Conservation (phyloP, 2,329 filamentous ascomycete species). For the Alternaria sp. region DNA sequence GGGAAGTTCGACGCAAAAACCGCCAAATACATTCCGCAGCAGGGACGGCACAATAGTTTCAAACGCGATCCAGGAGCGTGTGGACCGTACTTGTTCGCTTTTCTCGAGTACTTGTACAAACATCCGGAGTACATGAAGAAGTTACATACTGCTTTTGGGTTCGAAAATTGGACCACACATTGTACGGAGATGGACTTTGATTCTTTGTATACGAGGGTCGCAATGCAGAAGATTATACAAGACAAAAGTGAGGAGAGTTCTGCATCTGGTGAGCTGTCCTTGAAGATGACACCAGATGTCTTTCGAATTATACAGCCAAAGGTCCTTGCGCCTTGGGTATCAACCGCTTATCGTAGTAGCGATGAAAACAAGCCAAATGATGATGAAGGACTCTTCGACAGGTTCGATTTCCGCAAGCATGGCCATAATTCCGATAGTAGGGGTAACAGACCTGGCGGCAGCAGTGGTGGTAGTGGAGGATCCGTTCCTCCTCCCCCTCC, state of each 20-base stretch:
- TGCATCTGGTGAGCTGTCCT: neutral
- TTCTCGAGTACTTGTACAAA: neutral
- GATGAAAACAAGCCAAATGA: neutral
- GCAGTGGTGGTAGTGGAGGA: neutral
- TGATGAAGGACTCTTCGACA: neutral
- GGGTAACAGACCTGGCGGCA: neutral
- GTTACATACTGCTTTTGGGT: neutral
- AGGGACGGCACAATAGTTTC: neutral
- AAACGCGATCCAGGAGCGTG: neutral
- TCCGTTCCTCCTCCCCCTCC: neutral
- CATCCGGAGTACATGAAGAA: neutral
- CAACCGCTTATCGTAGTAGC: neutral
- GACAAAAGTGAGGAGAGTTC: neutral
- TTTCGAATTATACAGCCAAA: neutral
- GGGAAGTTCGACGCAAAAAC: neutral
- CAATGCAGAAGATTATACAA: conserved; percentile 2
- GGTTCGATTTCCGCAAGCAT: neutral
- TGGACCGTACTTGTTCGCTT: conserved; percentile 1
- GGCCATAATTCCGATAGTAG: neutral
- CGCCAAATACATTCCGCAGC: neutral
- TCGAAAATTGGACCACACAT: neutral
- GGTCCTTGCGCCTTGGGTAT: neutral
- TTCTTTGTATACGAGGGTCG: neutral
- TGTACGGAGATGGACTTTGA: neutral
- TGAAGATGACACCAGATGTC: neutral